Conservation (phyloP, 257 asterid genomes). For the Solanum etuberosum region DNA sequence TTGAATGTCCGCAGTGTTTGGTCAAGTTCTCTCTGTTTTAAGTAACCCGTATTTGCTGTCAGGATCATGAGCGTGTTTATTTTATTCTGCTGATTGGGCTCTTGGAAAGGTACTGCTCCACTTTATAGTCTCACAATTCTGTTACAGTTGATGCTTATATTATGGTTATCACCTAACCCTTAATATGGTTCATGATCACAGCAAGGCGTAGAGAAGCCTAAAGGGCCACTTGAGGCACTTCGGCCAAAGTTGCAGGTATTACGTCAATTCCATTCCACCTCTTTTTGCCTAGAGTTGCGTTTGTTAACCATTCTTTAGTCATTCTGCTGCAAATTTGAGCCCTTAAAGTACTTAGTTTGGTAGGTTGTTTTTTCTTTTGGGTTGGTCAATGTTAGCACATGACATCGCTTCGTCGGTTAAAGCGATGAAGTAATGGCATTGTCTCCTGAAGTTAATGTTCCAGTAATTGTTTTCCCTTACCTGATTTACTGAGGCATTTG, state of each 20-base stretch:
- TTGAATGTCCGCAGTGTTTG: background rate
- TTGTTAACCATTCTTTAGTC: background rate
- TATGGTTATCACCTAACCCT: background rate
- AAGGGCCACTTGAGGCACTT: conserved; percentile 97
- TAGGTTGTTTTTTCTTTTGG: background rate
- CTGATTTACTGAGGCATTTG: background rate
- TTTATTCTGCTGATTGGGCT: conserved; percentile 99
- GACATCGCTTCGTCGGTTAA: background rate
- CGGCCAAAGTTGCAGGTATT: conserved; percentile 92
- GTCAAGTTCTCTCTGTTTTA: background rate
- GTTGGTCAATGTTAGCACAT: background rate
- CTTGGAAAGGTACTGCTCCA: conserved; percentile 69
- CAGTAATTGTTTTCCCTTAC: background rate
- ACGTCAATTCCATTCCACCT: background rate
- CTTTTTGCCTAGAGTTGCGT: background rate
- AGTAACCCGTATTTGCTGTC: background rate
- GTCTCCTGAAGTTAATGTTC: background rate
- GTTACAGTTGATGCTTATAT: background rate
- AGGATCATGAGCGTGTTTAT: conserved; percentile 97
- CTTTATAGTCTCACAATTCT: background rate
- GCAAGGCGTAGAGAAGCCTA: conserved; percentile 95
- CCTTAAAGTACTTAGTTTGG: background rate
- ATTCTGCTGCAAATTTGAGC: background rate
- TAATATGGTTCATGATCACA: conserved; percentile 23
- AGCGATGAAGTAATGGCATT: background rate